Base-by-base conservation (phyloP, 2,329 filamentous ascomycete genomes). In the Fusarium haematococcum region DNA sequence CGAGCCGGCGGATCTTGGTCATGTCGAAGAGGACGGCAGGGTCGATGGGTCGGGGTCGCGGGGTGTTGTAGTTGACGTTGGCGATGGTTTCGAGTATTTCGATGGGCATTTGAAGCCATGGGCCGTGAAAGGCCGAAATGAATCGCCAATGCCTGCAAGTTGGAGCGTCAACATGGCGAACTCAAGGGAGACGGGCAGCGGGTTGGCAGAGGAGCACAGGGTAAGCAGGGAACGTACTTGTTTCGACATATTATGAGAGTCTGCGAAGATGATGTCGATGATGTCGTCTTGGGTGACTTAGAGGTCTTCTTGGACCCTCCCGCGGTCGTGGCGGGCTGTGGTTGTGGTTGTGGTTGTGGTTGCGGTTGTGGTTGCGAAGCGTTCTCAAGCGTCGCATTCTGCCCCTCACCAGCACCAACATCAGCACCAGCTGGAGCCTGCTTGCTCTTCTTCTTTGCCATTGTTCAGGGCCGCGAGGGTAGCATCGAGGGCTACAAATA, bases 1-100 rank as follows among this genome's bases (percentile, higher is more conserved):
- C 92, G 37, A 93, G 89, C 58, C 91, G 89, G 71, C 94, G 90
- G 80, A 97, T 94, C 85, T 95, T 96, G 81, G 95, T 88, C 56
- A 97, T 85, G 82, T 97, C 94, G 84, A 93, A 97, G 84, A 97
- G 93, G 72, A 95, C 90, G 70, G 92, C 92, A 13, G 93, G 92
- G 81, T 97, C 93, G 80, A 97, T 91, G 57, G 94, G 92, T 67
- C 90, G 92, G 11, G 94, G 94, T 32, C 91, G 90, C 18, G 92
- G 92, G 75, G 92, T 91, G 74, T 92, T 91, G 85, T 92, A 95
- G 84, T 96, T 97, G 81, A 91, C 91, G 84, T 94, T 91, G 64
- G 94, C 94, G 60, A 97, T 89, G 59, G 89, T 91, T 81, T 95
- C 92, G 83, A 97, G 91, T 66, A 95, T 90, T 82, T 96, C 94